Percentiles rank a stretch among this genome's conserved stretches.
Evolutionary conservation across 768 basidiomycete species (phyloP).

Genomic region (Leccinum subgranulosum): DNA sequence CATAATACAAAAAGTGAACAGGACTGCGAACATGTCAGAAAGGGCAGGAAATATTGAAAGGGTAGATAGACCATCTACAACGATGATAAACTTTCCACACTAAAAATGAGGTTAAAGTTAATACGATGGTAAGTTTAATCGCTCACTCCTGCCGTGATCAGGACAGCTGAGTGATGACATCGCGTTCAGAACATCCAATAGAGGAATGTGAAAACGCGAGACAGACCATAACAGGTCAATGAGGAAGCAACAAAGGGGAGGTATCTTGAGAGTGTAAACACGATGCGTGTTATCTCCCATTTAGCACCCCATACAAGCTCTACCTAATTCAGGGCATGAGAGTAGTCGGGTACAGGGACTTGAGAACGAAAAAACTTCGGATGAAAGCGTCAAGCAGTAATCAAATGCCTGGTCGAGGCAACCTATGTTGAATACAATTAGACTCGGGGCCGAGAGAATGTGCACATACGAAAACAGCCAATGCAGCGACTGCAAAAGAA

Average conservation of each 20-base stretch:
- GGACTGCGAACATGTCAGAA: conserved; percentile 6
- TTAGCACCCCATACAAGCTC: neutral
- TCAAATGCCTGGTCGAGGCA: conserved; percentile 12
- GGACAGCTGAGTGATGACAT: conserved; percentile 2
- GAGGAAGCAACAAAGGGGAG: conserved; percentile 21
- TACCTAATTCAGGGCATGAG: conserved; percentile 8
- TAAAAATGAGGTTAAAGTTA: conserved; percentile 3
- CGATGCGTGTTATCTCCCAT: conserved; percentile 20
- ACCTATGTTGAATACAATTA: neutral
- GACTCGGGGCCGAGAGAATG: neutral
- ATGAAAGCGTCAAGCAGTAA: conserved; percentile 22
- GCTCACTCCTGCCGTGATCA: conserved; percentile 4
- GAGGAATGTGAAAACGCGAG: neutral
- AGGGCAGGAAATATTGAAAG: neutral
- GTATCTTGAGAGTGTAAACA: conserved; percentile 28
- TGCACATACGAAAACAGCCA: conserved; percentile 15
- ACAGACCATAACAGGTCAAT: conserved; percentile 18
- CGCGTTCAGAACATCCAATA: neutral
- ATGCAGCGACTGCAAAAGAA: conserved; percentile 14
- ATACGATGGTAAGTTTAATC: neutral
- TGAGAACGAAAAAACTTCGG: conserved; percentile 12
- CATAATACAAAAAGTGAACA: conserved; percentile 12
- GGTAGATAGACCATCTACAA: conserved; percentile 7
- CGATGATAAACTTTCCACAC: conserved; percentile 9
- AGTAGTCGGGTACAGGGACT: too few relatives aligned